phyloP scores from a whole-genome alignment of 2,329 filamentous ascomycete genomes.

The Malbranchea zuffiana region DNA sequence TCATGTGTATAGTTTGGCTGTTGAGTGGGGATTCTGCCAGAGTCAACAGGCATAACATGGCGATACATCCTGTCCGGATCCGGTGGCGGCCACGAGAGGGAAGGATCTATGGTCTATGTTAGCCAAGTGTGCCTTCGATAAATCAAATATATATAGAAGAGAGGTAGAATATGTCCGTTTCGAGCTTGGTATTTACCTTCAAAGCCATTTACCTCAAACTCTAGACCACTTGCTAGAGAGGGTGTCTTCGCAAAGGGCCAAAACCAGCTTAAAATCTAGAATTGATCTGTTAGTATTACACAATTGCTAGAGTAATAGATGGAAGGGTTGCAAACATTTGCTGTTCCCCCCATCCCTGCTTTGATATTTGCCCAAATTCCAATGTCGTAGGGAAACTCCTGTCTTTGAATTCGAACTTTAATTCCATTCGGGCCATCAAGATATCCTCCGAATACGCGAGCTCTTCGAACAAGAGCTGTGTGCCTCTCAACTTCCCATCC shows the following conservation, averaged over 20 bases:
- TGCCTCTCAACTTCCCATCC: constrained; percentile 49
- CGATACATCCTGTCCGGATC: constrained; percentile 41
- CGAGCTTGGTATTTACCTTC: constrained; percentile 34
- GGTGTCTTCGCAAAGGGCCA: constrained; percentile 49
- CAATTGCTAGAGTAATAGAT: no score
- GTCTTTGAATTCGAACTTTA: constrained; percentile 43
- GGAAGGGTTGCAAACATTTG: constrained; percentile 28
- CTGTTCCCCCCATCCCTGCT: constrained; percentile 48
- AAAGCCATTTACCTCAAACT: constrained; percentile 50
- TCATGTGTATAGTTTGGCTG: constrained; percentile 23
- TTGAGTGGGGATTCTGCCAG: constrained; percentile 10
- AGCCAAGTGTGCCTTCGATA: neutral
- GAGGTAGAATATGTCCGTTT: neutral
- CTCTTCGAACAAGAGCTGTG: constrained; percentile 36
- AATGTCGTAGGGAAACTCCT: constrained; percentile 57
- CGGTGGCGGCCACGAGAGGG: constrained; percentile 38
- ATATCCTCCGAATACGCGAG: constrained; percentile 44
- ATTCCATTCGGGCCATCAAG: constrained; percentile 48
- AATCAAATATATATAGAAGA: neutral
- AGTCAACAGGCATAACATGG: constrained; percentile 15
- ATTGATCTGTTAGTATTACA: constrained; percentile 10
- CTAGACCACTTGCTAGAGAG: constrained; percentile 34
- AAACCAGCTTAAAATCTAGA: constrained; percentile 45
- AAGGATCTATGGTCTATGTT: constrained; percentile 28
- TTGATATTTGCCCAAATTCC: constrained; percentile 50